Conservation (phyloP, 2,329 filamentous ascomycete species). For the Endothia cerciana region DNA sequence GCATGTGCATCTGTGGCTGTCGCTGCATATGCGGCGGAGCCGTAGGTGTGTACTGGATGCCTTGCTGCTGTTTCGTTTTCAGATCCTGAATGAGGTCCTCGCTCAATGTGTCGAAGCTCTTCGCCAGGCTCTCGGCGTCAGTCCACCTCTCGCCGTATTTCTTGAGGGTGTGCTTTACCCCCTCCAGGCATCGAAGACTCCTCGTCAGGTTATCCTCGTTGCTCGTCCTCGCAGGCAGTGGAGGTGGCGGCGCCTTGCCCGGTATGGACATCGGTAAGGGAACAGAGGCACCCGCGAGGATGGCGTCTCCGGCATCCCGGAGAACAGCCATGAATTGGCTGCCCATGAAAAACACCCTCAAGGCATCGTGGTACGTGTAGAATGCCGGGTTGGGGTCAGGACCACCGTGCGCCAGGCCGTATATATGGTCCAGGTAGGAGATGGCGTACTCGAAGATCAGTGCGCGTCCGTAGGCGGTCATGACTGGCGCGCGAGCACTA, state of each 20-base stretch:
- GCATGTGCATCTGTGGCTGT: slow-evolving; percentile 22
- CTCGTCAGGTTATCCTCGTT: slow-evolving; percentile 57
- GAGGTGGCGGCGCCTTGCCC: slow-evolving; percentile 55
- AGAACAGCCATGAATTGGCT: slow-evolving; percentile 66
- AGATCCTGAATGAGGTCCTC: slow-evolving; percentile 49
- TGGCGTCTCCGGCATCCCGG: slow-evolving; percentile 59
- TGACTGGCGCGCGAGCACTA: slow-evolving; percentile 71
- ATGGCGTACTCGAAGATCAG: slow-evolving; percentile 87
- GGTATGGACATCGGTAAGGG: slow-evolving; percentile 48
- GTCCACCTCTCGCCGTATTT: slow-evolving; percentile 65
- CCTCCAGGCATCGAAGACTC: slow-evolving; percentile 59
- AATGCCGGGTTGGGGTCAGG: slow-evolving; percentile 66
- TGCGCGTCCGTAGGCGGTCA: slow-evolving; percentile 75
- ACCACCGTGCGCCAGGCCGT: slow-evolving; percentile 65
- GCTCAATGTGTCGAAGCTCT: slow-evolving; percentile 57
- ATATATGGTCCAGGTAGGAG: slow-evolving; percentile 77
- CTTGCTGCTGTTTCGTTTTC: slow-evolving; percentile 41
- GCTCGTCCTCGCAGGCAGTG: slow-evolving; percentile 52
- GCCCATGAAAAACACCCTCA: slow-evolving; percentile 78
- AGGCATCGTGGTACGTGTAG: slow-evolving; percentile 84
- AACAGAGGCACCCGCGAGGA: slow-evolving; percentile 55
- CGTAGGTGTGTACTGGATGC: slow-evolving; percentile 39
- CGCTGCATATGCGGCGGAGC: slow-evolving; percentile 36
- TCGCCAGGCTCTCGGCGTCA: slow-evolving; percentile 56
- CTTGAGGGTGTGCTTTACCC: slow-evolving; percentile 56